Conservation (phyloP, 2,329 filamentous ascomycete genomes). For the Talaromyces verruculosus region DNA sequence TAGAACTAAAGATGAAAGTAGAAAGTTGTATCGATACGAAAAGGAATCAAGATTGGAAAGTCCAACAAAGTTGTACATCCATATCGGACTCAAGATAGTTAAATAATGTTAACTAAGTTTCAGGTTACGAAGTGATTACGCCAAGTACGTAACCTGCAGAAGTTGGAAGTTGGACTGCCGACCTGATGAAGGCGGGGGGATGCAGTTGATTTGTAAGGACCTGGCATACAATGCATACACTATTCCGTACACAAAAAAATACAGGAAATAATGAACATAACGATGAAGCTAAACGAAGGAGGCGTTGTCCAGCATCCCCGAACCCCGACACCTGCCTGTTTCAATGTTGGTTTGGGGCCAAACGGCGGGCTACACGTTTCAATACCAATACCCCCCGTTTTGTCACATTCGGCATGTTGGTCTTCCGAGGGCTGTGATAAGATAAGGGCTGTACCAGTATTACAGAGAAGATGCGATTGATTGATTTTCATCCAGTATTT, state of each 20-base stretch:
- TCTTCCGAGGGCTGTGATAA: not conserved
- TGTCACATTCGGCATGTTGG: not conserved
- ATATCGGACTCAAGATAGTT: constrained; percentile 5
- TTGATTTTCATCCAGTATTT: not conserved
- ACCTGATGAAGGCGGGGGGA: not conserved
- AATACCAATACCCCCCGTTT: constrained; percentile 7
- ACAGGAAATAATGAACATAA: not conserved
- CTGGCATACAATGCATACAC: not conserved
- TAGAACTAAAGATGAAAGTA: not conserved
- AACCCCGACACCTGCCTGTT: not conserved
- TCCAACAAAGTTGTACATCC: not conserved
- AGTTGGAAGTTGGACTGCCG: not conserved
- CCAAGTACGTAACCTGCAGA: not conserved
- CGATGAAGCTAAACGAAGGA: not conserved
- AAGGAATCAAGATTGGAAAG: not conserved
- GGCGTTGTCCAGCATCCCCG: constrained; percentile 1
- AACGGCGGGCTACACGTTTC: not conserved
- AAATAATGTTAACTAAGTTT: not conserved
- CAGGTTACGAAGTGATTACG: constrained; percentile 3
- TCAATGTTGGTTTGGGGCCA: not conserved
- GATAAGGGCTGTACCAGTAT: not conserved
- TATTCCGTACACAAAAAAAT: not conserved
- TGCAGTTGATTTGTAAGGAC: not conserved
- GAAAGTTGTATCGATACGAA: not conserved
- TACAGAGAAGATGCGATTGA: not conserved